phyloP scores from a whole-genome alignment of 2,329 filamentous ascomycete genomes.

The Clarireedia monteithiana region DNA sequence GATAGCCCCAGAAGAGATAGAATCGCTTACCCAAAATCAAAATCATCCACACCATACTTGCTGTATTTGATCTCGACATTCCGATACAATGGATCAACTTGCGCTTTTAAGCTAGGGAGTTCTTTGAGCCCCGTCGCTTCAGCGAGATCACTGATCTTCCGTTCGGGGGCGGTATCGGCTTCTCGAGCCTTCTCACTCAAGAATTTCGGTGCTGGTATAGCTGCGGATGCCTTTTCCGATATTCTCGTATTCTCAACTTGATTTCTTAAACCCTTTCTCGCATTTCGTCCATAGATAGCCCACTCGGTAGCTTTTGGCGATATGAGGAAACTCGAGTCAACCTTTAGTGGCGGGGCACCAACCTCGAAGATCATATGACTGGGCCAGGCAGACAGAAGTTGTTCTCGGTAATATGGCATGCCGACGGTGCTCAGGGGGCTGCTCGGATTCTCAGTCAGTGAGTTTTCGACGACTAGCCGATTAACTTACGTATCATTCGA shows the following conservation, averaged over 20 bases:
- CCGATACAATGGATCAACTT: slow-evolving; percentile 82
- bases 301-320: slow-evolving; percentile 65
- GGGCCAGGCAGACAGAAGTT: slow-evolving; percentile 83
- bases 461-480: background rate
- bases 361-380: slow-evolving; percentile 76
- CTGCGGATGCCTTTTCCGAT: slow-evolving; percentile 50
- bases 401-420: slow-evolving; percentile 88
- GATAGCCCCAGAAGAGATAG: background rate
- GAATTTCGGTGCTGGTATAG: slow-evolving; percentile 75
- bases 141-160: slow-evolving; percentile 44
- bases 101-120: slow-evolving; percentile 67
- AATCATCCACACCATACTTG: slow-evolving; percentile 98
- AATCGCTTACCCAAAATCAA: slow-evolving; percentile 74
- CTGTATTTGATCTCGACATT: slow-evolving; percentile 98
- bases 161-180: slow-evolving; percentile 36
- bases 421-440: slow-evolving; percentile 79
- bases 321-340: slow-evolving; percentile 63
- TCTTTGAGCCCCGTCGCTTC: slow-evolving; percentile 61
- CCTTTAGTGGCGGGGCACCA: slow-evolving; percentile 69
- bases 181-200: slow-evolving; percentile 87
- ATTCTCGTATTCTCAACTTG: slow-evolving; percentile 73
- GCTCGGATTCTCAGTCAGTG: background rate
- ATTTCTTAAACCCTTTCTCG: slow-evolving; percentile 63
- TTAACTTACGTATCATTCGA: slow-evolving; percentile 56
- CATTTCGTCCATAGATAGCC: slow-evolving; percentile 72